Base-by-base conservation (phyloP, 2,329 filamentous ascomycete genomes). In the Chaetomium sp. region DNA sequence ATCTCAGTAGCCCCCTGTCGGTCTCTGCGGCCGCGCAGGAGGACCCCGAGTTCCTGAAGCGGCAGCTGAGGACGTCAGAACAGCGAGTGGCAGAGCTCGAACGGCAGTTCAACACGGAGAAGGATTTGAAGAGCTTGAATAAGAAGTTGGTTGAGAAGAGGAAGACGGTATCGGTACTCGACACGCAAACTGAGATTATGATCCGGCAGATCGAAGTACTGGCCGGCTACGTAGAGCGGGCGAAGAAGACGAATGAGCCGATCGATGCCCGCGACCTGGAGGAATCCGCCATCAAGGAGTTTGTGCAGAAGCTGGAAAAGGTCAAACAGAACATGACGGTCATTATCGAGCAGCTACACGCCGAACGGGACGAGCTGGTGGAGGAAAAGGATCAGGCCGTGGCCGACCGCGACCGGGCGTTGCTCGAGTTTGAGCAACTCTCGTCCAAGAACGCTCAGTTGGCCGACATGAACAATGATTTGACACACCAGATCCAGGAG, bases 101-200 rank as follows among this genome's bases (percentile, higher is more conserved):
- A 70, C 79, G 85, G n/a, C 86, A 90, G 61, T 89, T 89, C 65
- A 78, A 73, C 49, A 79, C 78, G 2, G 82, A 85, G 61, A 83
- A 83, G 62, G 81, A 84, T 56, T 70, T 85, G 32, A 87, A 87
- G 71, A 87, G 85, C 64, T 84, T 95, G 35, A 95, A 95, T 71
- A 91, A 87, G 64, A 92, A 91, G 68, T 76, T 97, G 32, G 80
- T 88, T 38, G 91, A 97, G 71, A 97, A 97, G 75, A 82, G 94
- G 56, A 96, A 95, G 66, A 97, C 94, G 0, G 94, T 99, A 69
- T 92, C 92, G 6, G 88, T 95, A 14, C 77, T 97, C 51, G 92
- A 97, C 69, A 92, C 91, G 0, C 90, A 96, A 71, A 90, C 91
- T 50, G 92, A 97, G 72, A 91, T 97, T 70, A 92, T 96, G 73